These are phyloP conservation scores for Bretschneidera sinensis DNA, from an alignment of 345 rosid genomes.

Conservation along the genomic window DNA sequence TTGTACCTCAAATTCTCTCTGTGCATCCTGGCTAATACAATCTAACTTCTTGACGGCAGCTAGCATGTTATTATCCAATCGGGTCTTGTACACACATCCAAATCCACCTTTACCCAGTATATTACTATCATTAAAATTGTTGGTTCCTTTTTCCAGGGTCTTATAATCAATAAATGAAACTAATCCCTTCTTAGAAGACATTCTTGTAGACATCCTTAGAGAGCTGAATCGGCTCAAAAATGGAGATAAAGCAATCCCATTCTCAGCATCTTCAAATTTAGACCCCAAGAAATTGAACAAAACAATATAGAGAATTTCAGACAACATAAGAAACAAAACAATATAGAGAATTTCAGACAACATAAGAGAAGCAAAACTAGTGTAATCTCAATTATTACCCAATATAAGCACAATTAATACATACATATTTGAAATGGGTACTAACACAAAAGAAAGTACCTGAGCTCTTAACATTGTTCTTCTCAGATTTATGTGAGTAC, in stretches of 20 bases:
- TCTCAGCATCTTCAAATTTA: constrained; percentile 40
- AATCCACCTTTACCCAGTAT: constrained; percentile 88
- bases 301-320: constrained; percentile 15
- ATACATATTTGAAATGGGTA: constrained; percentile 5
- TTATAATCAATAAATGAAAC: constrained; percentile 59
- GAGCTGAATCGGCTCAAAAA: constrained; percentile 51
- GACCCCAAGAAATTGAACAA: constrained; percentile 12
- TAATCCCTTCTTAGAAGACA: constrained; percentile 38
- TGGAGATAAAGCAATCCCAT: constrained; percentile 42
- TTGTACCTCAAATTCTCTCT: constrained; percentile 68
- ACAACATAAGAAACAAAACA: background rate
- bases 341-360: no score
- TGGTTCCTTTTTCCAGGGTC: constrained; percentile 61
- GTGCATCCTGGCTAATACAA: constrained; percentile 61
- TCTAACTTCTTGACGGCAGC: constrained; percentile 88
- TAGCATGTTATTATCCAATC: constrained; percentile 44
- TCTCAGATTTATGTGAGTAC: constrained; percentile 34
- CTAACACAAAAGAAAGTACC: constrained; percentile 31
- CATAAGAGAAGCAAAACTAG: no score
- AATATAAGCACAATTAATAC: no score
- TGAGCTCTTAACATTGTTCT: constrained; percentile 35
- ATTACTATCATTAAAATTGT: constrained; percentile 60
- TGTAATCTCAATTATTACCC: no score
- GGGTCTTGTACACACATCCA: constrained; percentile 76
- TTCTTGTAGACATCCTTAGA: constrained; percentile 22